These are phyloP conservation scores for Fusarium beomiforme DNA, from an alignment of 2,329 filamentous ascomycete genomes.

Conservation along the genomic window DNA sequence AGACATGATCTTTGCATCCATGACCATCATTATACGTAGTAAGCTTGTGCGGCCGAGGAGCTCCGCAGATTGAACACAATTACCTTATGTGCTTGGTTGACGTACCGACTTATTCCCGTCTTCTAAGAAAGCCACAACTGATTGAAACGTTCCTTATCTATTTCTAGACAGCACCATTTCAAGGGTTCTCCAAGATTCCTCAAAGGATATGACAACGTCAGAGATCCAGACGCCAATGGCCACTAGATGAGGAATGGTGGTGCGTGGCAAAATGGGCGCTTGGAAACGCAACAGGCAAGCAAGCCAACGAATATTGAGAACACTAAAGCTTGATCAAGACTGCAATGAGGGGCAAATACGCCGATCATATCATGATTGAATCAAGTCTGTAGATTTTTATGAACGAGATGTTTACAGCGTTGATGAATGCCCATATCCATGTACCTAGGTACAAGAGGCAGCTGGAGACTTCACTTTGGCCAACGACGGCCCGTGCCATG, in stretches of 20 bases:
- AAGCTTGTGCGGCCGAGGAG: slow-evolving; percentile 1
- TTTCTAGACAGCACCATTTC: not conserved
- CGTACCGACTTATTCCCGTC: not conserved
- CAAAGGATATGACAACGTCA: not conserved
- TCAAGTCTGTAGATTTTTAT: not conserved
- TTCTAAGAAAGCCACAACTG: not conserved
- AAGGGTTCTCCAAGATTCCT: not conserved
- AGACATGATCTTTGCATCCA: slow-evolving; percentile 1
- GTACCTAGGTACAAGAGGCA: not conserved
- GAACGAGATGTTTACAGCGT: not conserved
- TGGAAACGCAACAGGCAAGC: slow-evolving; percentile 14
- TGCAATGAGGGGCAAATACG: not conserved
- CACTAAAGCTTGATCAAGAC: not conserved
- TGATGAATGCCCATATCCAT: not conserved
- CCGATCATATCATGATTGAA: not conserved
- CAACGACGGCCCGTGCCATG: slow-evolving; percentile 27
- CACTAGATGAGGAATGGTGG: slow-evolving; percentile 30
- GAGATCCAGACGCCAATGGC: slow-evolving; percentile 18
- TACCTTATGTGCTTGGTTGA: not conserved
- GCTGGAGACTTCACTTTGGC: not conserved
- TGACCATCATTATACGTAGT: slow-evolving; percentile 4
- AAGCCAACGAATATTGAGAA: slow-evolving; percentile 20
- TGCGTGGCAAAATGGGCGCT: slow-evolving; percentile 24
- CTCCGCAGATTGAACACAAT: not conserved
- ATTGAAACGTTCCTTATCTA: not conserved